A percentile compares a stretch with the other conserved stretches of the same genome.
phyloP scores from a whole-genome alignment of 2,329 filamentous ascomycete genomes.

The Diaporthe amygdali region DNA sequence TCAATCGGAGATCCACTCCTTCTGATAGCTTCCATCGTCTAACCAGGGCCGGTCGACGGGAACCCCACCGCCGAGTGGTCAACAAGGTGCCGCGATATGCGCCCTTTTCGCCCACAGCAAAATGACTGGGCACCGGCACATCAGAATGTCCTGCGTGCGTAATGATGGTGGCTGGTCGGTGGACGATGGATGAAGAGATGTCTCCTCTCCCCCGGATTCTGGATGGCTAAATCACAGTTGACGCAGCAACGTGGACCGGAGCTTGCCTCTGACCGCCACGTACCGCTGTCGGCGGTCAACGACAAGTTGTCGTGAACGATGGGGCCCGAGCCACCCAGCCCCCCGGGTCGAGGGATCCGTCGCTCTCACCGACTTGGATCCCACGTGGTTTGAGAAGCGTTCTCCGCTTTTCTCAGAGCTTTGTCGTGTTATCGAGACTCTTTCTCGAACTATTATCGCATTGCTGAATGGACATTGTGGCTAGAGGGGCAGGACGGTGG shows the following conservation, averaged over 20 bases:
- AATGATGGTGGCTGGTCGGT: slow-evolving; percentile 24
- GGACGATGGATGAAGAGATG: not conserved
- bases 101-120: not conserved
- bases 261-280: slow-evolving; percentile 21
- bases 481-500: not conserved
- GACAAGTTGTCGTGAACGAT: slow-evolving; percentile 14
- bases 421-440: not conserved
- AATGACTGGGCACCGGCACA: not conserved
- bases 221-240: slow-evolving; percentile 9
- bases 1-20: slow-evolving; percentile 21
- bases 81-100: slow-evolving; percentile 9
- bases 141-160: slow-evolving; percentile 1
- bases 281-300: slow-evolving; percentile 22
- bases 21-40: slow-evolving; percentile 17
- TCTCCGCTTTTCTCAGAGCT: slow-evolving; percentile 5
- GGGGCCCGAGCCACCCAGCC: slow-evolving; percentile 18
- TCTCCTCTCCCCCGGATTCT: not conserved
- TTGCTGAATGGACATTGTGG: slow-evolving; percentile 8
- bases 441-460: not conserved
- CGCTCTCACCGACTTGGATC: slow-evolving; percentile 25
- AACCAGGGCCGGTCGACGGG: slow-evolving; percentile 1
- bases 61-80: not conserved
- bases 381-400: slow-evolving; percentile 22
- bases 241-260: slow-evolving; percentile 11
- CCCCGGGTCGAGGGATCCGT: slow-evolving; percentile 10